These are phyloP conservation scores for Barnettozyma pratensis DNA, from an alignment of 805 yeast species.

Conservation along the genomic window DNA sequence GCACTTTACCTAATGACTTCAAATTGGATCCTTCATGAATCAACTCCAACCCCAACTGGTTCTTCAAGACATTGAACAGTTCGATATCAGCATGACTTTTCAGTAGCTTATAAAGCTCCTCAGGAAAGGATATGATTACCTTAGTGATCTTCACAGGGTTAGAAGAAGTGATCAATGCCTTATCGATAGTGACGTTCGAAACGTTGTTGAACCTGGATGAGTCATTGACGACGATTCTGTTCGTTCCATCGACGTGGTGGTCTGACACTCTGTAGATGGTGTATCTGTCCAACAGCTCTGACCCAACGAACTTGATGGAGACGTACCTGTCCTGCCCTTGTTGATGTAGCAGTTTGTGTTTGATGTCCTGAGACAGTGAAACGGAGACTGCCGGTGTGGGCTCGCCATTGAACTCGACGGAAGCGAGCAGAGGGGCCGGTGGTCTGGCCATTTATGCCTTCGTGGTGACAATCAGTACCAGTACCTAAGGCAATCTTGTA, in stretches of 20 bases:
- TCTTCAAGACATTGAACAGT: slow-evolving; percentile 9
- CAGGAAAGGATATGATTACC: slow-evolving; percentile 20
- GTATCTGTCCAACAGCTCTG: slow-evolving; percentile 4
- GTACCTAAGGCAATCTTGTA: too few relatives aligned
- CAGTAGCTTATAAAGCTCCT: slow-evolving; percentile 15
- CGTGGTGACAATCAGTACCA: too few relatives aligned
- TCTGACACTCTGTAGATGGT: slow-evolving; percentile 9
- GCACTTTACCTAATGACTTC: slow-evolving; percentile 35
- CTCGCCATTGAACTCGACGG: too few relatives aligned
- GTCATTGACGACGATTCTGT: slow-evolving; percentile 6
- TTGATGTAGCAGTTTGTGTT: too few relatives aligned
- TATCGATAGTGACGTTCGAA: slow-evolving; percentile 17
- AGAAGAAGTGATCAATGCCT: slow-evolving; percentile 12
- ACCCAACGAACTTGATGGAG: slow-evolving; percentile 18
- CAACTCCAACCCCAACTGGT: slow-evolving; percentile 8
- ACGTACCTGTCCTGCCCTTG: slow-evolving; percentile 1
- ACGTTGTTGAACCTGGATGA: slow-evolving; percentile 9
- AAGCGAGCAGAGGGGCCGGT: too few relatives aligned
- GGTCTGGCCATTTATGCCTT: too few relatives aligned
- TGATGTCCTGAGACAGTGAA: too few relatives aligned
- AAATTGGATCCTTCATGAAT: slow-evolving; percentile 18
- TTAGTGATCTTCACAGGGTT: slow-evolving; percentile 14
- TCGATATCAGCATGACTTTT: slow-evolving; percentile 14
- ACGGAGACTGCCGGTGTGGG: too few relatives aligned
- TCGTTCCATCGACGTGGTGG: slow-evolving; percentile 6